Evolutionary conservation across 2,329 filamentous ascomycete genomes (phyloP).

Genomic region (Aspergillus fumigatiaffinis): DNA sequence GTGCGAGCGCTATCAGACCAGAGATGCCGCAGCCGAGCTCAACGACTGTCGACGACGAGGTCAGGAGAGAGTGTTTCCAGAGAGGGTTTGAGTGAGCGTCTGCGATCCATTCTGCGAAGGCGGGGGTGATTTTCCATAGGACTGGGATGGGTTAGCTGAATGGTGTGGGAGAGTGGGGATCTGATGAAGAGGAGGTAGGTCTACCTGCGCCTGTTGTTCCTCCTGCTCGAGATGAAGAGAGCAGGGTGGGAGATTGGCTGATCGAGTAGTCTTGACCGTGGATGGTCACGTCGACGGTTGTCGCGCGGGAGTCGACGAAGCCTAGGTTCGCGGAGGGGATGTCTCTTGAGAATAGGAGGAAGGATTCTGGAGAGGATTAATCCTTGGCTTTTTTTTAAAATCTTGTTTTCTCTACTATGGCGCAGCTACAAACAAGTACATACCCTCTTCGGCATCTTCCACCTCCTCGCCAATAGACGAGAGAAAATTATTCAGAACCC

Average conservation of each 20-base stretch:
- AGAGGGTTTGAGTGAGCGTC: conserved; percentile 55
- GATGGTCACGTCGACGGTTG: conserved; percentile 63
- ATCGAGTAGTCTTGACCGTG: conserved; percentile 68
- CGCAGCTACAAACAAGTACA: conserved; percentile 6
- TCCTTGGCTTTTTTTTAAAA: not conserved
- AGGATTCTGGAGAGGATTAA: conserved; percentile 63
- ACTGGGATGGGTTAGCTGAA: conserved; percentile 49
- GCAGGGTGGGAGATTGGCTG: conserved; percentile 75
- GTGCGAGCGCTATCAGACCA: conserved; percentile 67
- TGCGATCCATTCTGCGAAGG: conserved; percentile 76
- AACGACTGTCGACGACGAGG: conserved; percentile 57
- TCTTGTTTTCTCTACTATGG: not conserved
- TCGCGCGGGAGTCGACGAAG: conserved; percentile 71
- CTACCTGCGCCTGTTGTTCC: conserved; percentile 70
- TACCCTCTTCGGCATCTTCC: conserved; percentile 59
- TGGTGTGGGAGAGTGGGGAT: not conserved
- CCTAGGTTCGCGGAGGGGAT: conserved; percentile 75
- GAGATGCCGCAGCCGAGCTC: conserved; percentile 90
- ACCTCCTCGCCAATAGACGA: conserved; percentile 48
- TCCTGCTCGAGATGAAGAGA: conserved; percentile 69
- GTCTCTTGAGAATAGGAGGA: conserved; percentile 74
- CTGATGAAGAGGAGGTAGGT: not conserved
- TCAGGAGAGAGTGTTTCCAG: conserved; percentile 53
- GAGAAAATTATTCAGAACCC: conserved; percentile 32
- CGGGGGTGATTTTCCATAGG: conserved; percentile 85